Evolutionary conservation across 352 stramenopile species (phyloP), one percentile per base, ranked within the genome.

Genomic region (Phytophthora sp.): DNA sequence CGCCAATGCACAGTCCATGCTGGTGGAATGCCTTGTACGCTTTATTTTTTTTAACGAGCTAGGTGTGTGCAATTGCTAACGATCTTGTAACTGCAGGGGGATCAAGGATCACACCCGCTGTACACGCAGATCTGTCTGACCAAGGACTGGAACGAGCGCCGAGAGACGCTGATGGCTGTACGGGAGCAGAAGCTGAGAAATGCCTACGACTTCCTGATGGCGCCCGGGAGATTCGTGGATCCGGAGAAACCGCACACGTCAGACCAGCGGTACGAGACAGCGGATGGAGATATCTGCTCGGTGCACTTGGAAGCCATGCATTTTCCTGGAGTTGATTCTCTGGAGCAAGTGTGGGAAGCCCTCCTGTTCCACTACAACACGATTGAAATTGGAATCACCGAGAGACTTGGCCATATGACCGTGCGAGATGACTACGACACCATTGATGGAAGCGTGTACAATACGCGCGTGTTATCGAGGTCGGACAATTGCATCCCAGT

Each of bases 301-400:
- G 32, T 72, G 18, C 52, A 63, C 23, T 69, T 66, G 17, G 71
- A 79, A 7, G 51, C 67, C 0, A 27, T 66, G 27, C 63, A 66
- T 45, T 77, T 77, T 23, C 31, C 39, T 12, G 54, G 55, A 15
- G 63, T 74, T 3, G 24, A 45, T 23, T 67, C 62, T 4, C 17
- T 77, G 2, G 27, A 60, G 23, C 53, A 69, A 23, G 68, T 77
- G 11, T 74, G 55, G 38, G 63, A 77, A 13, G 68, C 68, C 17
- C 48, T 77, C 20, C 43, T 65, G 34, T 70, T 65, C 58, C 67
- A 65, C 42, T 39, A 73, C 43, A 61, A 50, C 26, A 73, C 69
- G 43, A 70, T 74, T 10, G 63, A 77, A 51, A 77, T 77, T 18
- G 57, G 37, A 18, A 65, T 77, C 31, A 68, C 68, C 1, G 68